These are phyloP conservation scores for Globisporangium abappressorium DNA, from an alignment of 352 stramenopile species.

Conservation along the genomic window DNA sequence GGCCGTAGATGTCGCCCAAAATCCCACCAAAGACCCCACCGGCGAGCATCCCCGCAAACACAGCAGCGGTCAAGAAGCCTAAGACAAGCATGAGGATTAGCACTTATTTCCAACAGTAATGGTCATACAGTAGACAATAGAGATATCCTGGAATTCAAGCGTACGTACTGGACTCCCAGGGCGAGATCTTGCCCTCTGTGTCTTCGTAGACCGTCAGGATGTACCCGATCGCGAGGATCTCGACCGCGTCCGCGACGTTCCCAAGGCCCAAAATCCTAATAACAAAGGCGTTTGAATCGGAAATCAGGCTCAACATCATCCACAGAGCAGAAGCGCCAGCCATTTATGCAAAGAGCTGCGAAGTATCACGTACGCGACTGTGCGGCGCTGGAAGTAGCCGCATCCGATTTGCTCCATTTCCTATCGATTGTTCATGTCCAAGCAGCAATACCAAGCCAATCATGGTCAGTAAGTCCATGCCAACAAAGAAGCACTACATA, in stretches of 20 bases:
- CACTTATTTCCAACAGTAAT: not conserved
- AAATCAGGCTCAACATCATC: too few species aligned
- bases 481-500: not conserved
- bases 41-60: conserved; percentile 88
- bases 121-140: not conserved
- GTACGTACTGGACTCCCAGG: conserved; percentile 72
- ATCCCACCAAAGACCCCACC: conserved; percentile 77
- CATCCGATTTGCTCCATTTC: conserved; percentile 78
- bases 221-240: conserved; percentile 90
- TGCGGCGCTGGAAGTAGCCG: conserved; percentile 65
- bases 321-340: too few species aligned
- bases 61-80: conserved; percentile 83
- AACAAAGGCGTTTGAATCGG: not conserved
- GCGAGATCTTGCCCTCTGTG: conserved; percentile 52
- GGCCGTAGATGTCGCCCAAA: conserved; percentile 76
- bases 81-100: conserved; percentile 3
- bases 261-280: conserved; percentile 68
- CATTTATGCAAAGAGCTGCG: conserved; percentile 4
- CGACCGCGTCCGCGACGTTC: conserved; percentile 88
- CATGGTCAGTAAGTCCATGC: not conserved
- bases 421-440: conserved; percentile 16
- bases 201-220: conserved; percentile 81
- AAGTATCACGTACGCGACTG: conserved; percentile 47
- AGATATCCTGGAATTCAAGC: not conserved
- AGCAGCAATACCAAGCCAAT: not conserved